phyloP scores from a whole-genome alignment of 2,329 filamentous ascomycete genomes.

The Eurotiales sp. region DNA sequence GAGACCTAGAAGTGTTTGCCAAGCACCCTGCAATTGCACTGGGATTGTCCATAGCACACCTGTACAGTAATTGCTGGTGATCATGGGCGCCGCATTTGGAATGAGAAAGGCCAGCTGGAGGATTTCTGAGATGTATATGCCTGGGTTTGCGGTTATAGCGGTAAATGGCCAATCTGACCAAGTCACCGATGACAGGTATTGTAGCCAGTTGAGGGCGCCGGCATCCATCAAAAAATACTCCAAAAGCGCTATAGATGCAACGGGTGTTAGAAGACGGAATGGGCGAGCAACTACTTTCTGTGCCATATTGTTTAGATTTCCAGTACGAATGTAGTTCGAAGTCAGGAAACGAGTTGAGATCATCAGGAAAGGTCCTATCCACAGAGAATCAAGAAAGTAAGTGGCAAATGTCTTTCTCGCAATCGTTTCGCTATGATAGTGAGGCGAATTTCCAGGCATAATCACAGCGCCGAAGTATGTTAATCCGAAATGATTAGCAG shows the following conservation, averaged over 20 bases:
- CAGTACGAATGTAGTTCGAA: constrained; percentile 40
- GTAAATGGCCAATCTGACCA: constrained; percentile 50
- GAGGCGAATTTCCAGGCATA: constrained; percentile 31
- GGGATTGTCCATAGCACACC: constrained; percentile 51
- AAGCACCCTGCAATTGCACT: constrained; percentile 47
- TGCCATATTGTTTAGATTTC: constrained; percentile 41
- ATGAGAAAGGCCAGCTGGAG: constrained; percentile 45
- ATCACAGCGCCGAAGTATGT: constrained; percentile 42
- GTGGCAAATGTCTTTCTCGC: constrained; percentile 41
- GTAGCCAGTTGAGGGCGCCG: constrained; percentile 41
- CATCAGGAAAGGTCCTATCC: constrained; percentile 49
- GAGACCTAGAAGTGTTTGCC: constrained; percentile 41
- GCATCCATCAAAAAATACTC: constrained; percentile 48
- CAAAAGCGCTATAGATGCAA: constrained; percentile 40
- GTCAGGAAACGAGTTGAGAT: constrained; percentile 47
- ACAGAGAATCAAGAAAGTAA: constrained; percentile 45
- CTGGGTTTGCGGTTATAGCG: constrained; percentile 37
- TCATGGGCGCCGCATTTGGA: constrained; percentile 47
- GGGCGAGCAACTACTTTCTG: constrained; percentile 43
- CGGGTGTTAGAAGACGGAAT: constrained; percentile 46
- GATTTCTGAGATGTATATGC: constrained; percentile 42
- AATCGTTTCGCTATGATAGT: constrained; percentile 40
- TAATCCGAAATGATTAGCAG: constrained; percentile 43
- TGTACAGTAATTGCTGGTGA: constrained; percentile 48
- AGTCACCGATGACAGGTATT: constrained; percentile 45